These are phyloP conservation scores for Calycina marina DNA, from an alignment of 2,329 filamentous ascomycete genomes.

Conservation along the genomic window DNA sequence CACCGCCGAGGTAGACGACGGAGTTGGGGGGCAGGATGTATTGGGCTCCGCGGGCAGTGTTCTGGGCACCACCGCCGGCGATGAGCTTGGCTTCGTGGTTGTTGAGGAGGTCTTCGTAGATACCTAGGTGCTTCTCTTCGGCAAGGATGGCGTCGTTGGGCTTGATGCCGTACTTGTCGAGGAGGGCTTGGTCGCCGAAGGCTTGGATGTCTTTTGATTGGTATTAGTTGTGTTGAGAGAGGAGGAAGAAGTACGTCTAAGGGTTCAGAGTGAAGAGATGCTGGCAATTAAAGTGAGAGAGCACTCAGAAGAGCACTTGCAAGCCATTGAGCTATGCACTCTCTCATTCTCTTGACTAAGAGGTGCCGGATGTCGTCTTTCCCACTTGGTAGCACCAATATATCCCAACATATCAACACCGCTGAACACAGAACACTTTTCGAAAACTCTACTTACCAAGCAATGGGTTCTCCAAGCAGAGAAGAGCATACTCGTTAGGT, in stretches of 20 bases:
- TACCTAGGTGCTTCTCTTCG: constrained; percentile 72
- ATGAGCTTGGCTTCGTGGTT: constrained; percentile 91
- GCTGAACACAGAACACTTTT: no score
- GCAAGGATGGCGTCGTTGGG: constrained; percentile 95
- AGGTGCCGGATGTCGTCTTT: no score
- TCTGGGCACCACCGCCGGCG: constrained; percentile 91
- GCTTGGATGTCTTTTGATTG: constrained; percentile 68
- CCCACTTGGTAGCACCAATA: no score
- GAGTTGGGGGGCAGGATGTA: constrained; percentile 86
- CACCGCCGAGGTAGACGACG: constrained; percentile 85
- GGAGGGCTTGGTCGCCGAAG: constrained; percentile 63
- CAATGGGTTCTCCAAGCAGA: constrained; percentile 94
- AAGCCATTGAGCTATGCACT: no score
- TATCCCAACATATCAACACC: no score
- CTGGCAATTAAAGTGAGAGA: background rate
- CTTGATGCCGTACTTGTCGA: constrained; percentile 88
- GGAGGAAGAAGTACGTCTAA: background rate
- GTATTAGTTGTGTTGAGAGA: constrained; percentile 2
- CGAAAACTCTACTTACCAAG: constrained; percentile 53
- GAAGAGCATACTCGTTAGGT: constrained; percentile 68
- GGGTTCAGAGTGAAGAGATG: background rate
- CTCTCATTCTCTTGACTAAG: no score
- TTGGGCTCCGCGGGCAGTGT: constrained; percentile 90
- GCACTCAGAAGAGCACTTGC: background rate
- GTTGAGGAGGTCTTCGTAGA: constrained; percentile 89